Conservation (phyloP, 306 rosid species). For the cucumber (Cucumis sativus) region Cucumber_9930_V3 NC_026657.2:35340001-35340500, state of each 20-base stretch:
- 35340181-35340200: neutral
- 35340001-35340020: no score
- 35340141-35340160: no score
- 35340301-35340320: neutral
- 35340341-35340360: neutral
- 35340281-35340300: neutral
- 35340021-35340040: no score
- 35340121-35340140: neutral
- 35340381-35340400: neutral
- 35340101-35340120: no score
- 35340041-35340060: no score
- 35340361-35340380: neutral
- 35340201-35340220: neutral
- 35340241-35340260: neutral
- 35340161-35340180: neutral
- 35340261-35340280: neutral
- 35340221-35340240: neutral
- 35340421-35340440: neutral
- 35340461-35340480: no score
- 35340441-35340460: neutral
- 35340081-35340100: no score
- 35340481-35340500: no score
- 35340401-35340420: conserved; percentile 5
- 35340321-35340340: neutral
- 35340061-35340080: no score